These are phyloP conservation scores for Lecanicillium sp. DNA, from an alignment of 2,329 filamentous ascomycete species.

Conservation along the genomic window DNA sequence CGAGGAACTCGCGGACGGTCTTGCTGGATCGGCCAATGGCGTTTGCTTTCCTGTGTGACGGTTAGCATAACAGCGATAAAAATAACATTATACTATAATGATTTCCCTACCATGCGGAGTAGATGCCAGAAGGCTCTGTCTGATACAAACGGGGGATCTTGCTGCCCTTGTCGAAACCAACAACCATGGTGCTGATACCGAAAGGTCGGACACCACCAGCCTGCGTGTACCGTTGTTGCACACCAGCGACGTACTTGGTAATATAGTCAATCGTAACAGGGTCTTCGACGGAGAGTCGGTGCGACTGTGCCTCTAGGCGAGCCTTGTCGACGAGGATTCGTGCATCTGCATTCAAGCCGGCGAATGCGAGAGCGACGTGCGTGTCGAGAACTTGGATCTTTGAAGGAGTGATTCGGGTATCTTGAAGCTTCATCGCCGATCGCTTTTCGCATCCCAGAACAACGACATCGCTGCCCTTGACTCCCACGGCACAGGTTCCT, in stretches of 20 bases:
- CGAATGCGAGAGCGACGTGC: slow-evolving; percentile 95
- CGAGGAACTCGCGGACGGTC: slow-evolving; percentile 96
- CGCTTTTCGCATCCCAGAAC: slow-evolving; percentile 98
- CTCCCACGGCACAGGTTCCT: slow-evolving; percentile 96
- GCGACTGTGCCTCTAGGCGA: slow-evolving; percentile 91
- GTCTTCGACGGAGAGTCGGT: slow-evolving; percentile 94
- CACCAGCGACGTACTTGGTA: slow-evolving; percentile 95
- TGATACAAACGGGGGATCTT: slow-evolving; percentile 86
- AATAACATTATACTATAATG: slow-evolving; percentile 1
- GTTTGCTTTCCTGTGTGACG: slow-evolving; percentile 78
- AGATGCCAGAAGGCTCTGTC: slow-evolving; percentile 98
- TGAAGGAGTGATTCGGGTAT: slow-evolving; percentile 96
- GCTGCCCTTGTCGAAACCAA: slow-evolving; percentile 95
- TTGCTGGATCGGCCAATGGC: slow-evolving; percentile 98
- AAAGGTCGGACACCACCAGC: slow-evolving; percentile 98
- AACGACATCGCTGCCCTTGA: slow-evolving; percentile 90
- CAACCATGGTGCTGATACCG: slow-evolving; percentile 93
- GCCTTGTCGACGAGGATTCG: slow-evolving; percentile 98
- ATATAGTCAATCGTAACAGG: slow-evolving; percentile 98
- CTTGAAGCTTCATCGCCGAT: slow-evolving; percentile 98
- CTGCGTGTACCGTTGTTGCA: slow-evolving; percentile 98
- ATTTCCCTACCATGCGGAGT: slow-evolving; percentile 89
- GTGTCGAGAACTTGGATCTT: slow-evolving; percentile 96
- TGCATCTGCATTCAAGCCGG: slow-evolving; percentile 94
- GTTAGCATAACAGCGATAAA: slow-evolving; percentile 7